These are phyloP conservation scores for Boletellus ananas DNA, from an alignment of 768 basidiomycete genomes.

Conservation along the genomic window DNA sequence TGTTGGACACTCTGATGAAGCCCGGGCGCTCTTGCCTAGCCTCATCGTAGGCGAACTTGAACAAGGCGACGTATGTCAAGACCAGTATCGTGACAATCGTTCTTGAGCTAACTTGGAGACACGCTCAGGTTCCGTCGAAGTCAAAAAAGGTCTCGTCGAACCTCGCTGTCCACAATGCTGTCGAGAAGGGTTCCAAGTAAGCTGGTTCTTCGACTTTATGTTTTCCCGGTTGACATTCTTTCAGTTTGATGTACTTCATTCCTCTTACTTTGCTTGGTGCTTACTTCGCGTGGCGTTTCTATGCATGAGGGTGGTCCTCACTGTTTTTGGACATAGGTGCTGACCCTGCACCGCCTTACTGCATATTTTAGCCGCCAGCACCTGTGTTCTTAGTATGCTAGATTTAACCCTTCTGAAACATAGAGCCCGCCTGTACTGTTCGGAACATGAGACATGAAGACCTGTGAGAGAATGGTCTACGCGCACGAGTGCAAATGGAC, in stretches of 20 bases:
- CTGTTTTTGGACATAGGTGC: background rate
- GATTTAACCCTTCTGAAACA: slow-evolving; percentile 15
- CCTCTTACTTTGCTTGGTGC: slow-evolving; percentile 76
- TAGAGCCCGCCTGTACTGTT: too few species aligned
- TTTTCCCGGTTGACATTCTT: slow-evolving; percentile 4
- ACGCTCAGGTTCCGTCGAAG: slow-evolving; percentile 46
- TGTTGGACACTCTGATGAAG: slow-evolving; percentile 98
- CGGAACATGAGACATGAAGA: background rate
- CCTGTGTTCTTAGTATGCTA: slow-evolving; percentile 14
- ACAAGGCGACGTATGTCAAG: slow-evolving; percentile 52
- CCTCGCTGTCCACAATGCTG: slow-evolving; percentile 39
- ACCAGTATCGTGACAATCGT: background rate
- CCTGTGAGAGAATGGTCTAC: too few species aligned
- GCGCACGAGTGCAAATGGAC: background rate
- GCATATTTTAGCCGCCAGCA: slow-evolving; percentile 11
- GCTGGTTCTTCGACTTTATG: slow-evolving; percentile 20
- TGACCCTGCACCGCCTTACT: background rate
- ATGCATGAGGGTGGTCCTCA: slow-evolving; percentile 32
- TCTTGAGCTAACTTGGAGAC: slow-evolving; percentile 2
- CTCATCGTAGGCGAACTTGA: slow-evolving; percentile 85
- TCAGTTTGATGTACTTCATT: slow-evolving; percentile 77
- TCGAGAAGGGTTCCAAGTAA: slow-evolving; percentile 68
- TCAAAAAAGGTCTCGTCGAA: slow-evolving; percentile 46
- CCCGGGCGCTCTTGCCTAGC: slow-evolving; percentile 74
- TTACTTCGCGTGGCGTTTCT: slow-evolving; percentile 87